These are phyloP conservation scores for Ziziphus jujuba DNA, from an alignment of 306 rosid genomes.

Conservation along the genomic window DNA sequence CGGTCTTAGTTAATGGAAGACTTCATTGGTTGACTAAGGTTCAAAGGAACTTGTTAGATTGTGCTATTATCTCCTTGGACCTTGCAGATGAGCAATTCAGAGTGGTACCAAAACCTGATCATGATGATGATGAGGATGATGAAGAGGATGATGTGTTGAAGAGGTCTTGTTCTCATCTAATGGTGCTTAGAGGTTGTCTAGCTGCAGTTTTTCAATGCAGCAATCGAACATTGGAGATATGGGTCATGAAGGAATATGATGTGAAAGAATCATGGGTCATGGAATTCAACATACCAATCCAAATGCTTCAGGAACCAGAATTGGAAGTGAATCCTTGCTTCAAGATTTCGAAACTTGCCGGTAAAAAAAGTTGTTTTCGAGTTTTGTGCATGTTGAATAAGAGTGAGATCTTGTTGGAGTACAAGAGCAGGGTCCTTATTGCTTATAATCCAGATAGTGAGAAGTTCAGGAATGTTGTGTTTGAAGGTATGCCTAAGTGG, in stretches of 20 bases:
- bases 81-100: conserved; percentile 36
- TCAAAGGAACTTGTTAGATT: conserved; percentile 13
- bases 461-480: conserved; percentile 26
- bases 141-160: background rate
- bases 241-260: conserved; percentile 48
- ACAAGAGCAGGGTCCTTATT: conserved; percentile 38
- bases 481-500: conserved; percentile 46
- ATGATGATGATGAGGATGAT: too few relatives aligned
- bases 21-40: conserved; percentile 47
- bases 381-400: conserved; percentile 34
- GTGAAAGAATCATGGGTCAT: conserved; percentile 40
- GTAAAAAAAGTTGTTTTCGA: conserved; percentile 7
- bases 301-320: conserved; percentile 30
- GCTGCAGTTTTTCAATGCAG: conserved; percentile 29
- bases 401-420: conserved; percentile 44
- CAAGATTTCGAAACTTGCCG: conserved; percentile 15
- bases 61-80: conserved; percentile 41
- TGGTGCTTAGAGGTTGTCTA: conserved; percentile 38
- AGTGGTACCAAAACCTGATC: conserved; percentile 35
- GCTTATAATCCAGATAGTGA: conserved; percentile 27
- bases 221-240: conserved; percentile 37
- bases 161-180: conserved; percentile 29
- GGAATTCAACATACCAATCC: conserved; percentile 22
- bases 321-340: conserved; percentile 17
- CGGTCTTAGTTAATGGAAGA: conserved; percentile 39